phyloP scores from a whole-genome alignment of 306 rosid genomes.

The Glycine latifolia region DNA sequence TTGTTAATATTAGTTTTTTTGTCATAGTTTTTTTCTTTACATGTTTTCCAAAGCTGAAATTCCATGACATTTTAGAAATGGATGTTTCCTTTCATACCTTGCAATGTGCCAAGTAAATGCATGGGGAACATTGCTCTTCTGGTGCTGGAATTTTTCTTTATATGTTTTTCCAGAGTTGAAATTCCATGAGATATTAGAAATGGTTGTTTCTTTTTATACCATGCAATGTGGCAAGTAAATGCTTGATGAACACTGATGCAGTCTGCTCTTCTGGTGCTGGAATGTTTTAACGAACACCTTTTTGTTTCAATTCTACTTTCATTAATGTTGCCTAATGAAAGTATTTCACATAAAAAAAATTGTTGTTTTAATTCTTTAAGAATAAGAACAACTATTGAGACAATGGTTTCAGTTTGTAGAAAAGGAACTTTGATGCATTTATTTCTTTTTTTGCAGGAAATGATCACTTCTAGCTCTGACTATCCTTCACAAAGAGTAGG shows the following conservation, averaged over 20 bases:
- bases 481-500: conserved; percentile 46
- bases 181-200: conserved; percentile 31
- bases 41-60: no score
- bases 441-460: conserved; percentile 53
- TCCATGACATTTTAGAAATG: no score
- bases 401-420: conserved; percentile 18
- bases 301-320: conserved; percentile 19
- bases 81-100: no score
- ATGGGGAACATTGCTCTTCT: no score
- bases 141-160: not conserved
- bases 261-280: conserved; percentile 10
- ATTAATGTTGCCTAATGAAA: conserved; percentile 24
- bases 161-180: conserved; percentile 29
- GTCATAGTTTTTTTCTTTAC: conserved; percentile 8
- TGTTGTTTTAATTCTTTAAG: conserved; percentile 27
- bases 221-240: not conserved
- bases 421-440: conserved; percentile 34
- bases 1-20: no score
- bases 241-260: not conserved
- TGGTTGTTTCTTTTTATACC: not conserved
- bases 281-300: conserved; percentile 3
- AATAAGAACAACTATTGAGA: conserved; percentile 19
- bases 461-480: conserved; percentile 51
- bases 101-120: no score
- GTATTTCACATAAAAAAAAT: conserved; percentile 34